Base-by-base conservation (phyloP, 225 moss, liverwort and hornwort genomes). In the Ulota crispa region DNA sequence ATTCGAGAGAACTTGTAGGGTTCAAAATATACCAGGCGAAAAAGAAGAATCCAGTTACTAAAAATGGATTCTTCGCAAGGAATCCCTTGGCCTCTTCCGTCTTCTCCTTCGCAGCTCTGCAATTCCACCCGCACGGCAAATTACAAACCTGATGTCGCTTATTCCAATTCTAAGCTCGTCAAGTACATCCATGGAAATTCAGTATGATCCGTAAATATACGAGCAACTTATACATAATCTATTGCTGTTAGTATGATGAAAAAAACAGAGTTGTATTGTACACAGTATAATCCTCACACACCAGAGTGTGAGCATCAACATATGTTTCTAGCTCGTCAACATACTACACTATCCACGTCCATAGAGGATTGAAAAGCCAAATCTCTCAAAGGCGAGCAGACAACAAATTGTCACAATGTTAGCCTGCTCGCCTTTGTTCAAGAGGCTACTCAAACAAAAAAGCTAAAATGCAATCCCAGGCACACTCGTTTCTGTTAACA, bases 1-100 rank as follows among this genome's bases (percentile, higher is more conserved):
- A n/a, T 43, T 62, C 53, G 47, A 67, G 13, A 18, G 19, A 65
- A 13, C 6, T 63, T 8, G 34, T 24, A 12, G 8, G 30, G 52
- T 28, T 41, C 21, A 79, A 19, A 47, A 14, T 55, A 72, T 80
- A 91, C 91, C 91, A 91, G 68, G 89, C 83, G 63, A 91, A 89
- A 39, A 91, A 91, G 74, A 91, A 91, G 77, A 91, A 91, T 39
- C 91, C 91, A 75, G 91, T 91, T 47, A 91, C 89, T 34, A 91
- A 57, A 16, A 85, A 83, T 42, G 91, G 85, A 54, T 91, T 76
- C 77, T 87, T 82, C 3, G 91, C 77, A 21, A 70, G 20, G 27
- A 87, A 91, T 27, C 89, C 89, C 66, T 91, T 59, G 12, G 89
- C 89, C 66, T 89, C 87, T 27, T 78, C 91, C 20, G 56, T 41